Evolutionary conservation across 1,284 basidiomycete species (phyloP).

Genomic region (Apiotrichum porosum): DNA sequence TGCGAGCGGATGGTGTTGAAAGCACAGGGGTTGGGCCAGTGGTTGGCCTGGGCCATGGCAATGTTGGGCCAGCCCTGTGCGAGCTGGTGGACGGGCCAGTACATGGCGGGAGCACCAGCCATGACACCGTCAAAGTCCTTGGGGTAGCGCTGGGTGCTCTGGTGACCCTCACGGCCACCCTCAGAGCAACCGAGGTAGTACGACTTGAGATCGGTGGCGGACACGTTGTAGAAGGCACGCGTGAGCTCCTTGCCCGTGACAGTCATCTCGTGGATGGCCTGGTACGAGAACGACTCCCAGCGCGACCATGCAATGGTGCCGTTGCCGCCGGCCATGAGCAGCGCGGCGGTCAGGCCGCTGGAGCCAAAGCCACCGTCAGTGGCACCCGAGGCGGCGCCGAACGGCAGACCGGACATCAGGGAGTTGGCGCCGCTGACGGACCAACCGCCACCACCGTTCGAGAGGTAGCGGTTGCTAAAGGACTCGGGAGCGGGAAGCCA

Average conservation of each 20-base stretch:
- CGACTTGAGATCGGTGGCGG: slow-evolving; percentile 1
- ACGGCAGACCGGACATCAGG: slow-evolving; percentile 2
- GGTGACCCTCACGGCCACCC: slow-evolving; percentile 33
- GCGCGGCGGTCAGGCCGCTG: background rate
- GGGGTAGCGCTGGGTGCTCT: slow-evolving; percentile 23
- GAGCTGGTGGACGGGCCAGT: slow-evolving; percentile 12
- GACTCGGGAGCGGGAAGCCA: background rate
- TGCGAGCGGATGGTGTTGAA: slow-evolving; percentile 2
- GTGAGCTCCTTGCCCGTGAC: slow-evolving; percentile 11
- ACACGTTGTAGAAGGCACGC: slow-evolving; percentile 5
- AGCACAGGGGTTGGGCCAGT: background rate
- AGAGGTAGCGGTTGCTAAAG: slow-evolving; percentile 2
- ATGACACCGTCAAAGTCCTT: slow-evolving; percentile 42
- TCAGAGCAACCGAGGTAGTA: slow-evolving; percentile 29
- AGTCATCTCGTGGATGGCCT: slow-evolving; percentile 11
- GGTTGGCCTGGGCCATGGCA: no score
- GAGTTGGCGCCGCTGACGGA: background rate
- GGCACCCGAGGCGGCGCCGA: slow-evolving; percentile 9
- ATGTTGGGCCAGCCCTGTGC: background rate
- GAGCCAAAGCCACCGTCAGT: slow-evolving; percentile 14
- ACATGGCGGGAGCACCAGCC: slow-evolving; percentile 35
- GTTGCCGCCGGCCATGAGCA: background rate
- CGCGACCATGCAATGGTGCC: slow-evolving; percentile 7
- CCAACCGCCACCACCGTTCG: slow-evolving; percentile 4
- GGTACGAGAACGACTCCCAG: slow-evolving; percentile 3